Evolutionary conservation across 208 protist genomes (phyloP).

Genomic region (Blechomonas ayalai): DNA sequence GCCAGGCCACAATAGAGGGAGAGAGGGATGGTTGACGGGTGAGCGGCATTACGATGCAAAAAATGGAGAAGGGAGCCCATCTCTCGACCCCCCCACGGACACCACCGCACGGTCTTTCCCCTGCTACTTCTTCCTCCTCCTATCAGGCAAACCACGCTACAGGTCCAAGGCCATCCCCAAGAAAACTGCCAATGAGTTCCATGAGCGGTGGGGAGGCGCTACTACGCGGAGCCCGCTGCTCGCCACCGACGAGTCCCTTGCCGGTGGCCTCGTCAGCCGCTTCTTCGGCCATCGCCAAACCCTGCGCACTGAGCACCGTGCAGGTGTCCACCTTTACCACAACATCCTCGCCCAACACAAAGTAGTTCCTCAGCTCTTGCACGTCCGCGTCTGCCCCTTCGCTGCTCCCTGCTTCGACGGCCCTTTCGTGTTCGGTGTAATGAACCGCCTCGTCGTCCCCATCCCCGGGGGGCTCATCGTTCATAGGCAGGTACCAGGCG

Average conservation of each 20-base stretch:
- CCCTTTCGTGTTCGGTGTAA: no score
- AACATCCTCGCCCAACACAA: conserved; percentile 57
- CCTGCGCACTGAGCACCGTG: conserved; percentile 22
- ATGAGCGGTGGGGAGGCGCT: conserved; percentile 20
- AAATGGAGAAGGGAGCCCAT: no score
- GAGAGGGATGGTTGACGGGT: no score
- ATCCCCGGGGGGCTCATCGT: conserved; percentile 43
- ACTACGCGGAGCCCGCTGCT: neutral
- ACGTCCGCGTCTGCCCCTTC: neutral
- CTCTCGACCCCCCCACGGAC: no score
- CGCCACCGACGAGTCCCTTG: neutral
- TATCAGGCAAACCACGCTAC: conserved; percentile 56
- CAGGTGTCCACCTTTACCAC: conserved; percentile 46
- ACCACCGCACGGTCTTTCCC: no score
- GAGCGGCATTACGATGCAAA: no score
- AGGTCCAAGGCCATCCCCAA: conserved; percentile 65
- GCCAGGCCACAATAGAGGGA: no score
- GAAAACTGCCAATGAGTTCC: conserved; percentile 60
- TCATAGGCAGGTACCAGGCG: conserved; percentile 50
- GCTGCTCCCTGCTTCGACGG: neutral
- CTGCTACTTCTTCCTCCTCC: no score
- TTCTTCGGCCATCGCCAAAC: neutral
- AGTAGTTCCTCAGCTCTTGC: conserved; percentile 31
- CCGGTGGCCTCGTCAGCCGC: neutral
- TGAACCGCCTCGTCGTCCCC: conserved; percentile 5